Evolutionary conservation across 495 filamentous ascomycete species (phyloP).

Genomic region (Neurospora terricola): DNA sequence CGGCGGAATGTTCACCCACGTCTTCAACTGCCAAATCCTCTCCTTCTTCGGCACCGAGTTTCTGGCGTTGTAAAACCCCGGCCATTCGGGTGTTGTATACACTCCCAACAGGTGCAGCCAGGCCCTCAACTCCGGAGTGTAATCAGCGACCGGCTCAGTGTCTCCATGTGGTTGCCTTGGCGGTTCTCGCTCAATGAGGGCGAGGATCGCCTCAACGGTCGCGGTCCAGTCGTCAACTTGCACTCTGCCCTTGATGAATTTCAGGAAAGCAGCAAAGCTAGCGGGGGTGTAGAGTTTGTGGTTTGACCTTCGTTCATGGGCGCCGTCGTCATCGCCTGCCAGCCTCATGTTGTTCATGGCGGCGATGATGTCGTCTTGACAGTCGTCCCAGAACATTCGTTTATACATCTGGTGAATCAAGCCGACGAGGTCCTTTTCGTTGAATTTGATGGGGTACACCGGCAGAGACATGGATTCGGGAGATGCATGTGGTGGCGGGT

Average conservation of each 20-base stretch:
- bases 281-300: neutral
- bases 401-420: neutral
- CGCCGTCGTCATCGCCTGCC: neutral
- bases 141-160: neutral
- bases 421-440: neutral
- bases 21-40: slow-evolving; percentile 11
- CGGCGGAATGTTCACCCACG: slow-evolving; percentile 17
- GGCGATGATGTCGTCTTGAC: neutral
- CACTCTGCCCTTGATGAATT: neutral
- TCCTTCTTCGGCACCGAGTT: neutral
- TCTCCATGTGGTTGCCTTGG: neutral
- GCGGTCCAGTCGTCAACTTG: neutral
- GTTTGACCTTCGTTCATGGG: neutral
- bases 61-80: neutral
- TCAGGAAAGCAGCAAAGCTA: neutral
- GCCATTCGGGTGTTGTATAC: neutral
- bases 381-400: slow-evolving; percentile 1
- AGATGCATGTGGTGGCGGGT: neutral
- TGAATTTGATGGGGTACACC: neutral
- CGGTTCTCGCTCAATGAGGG: neutral
- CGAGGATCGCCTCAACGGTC: neutral
- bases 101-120: neutral
- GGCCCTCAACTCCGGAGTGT: neutral
- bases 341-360: neutral
- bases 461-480: neutral